These are phyloP conservation scores for Xylaria acuta DNA, from an alignment of 495 filamentous ascomycete species.

Conservation along the genomic window DNA sequence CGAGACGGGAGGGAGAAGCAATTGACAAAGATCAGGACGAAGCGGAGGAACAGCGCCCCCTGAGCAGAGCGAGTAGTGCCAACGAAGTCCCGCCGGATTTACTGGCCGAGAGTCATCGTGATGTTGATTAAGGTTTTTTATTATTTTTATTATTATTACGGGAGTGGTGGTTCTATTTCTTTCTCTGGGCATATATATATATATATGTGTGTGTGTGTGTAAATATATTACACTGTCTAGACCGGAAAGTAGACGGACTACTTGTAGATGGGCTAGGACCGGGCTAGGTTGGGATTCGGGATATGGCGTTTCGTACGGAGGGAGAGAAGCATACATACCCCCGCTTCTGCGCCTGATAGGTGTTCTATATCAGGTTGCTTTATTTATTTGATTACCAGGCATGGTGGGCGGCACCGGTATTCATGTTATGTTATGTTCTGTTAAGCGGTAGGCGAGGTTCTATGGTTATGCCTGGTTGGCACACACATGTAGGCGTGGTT, in stretches of 20 bases:
- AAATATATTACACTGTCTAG: too few relatives aligned
- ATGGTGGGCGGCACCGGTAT: neutral
- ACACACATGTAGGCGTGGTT: too few relatives aligned
- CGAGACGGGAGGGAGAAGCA: neutral
- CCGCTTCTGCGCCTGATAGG: neutral
- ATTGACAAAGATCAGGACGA: neutral
- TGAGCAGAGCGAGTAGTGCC: constrained; percentile 39
- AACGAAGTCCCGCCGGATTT: constrained; percentile 52
- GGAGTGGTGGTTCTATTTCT: neutral
- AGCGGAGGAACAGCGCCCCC: constrained; percentile 3
- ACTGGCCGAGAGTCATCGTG: constrained; percentile 38
- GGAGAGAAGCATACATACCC: neutral
- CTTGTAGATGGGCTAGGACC: neutral
- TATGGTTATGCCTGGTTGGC: too few relatives aligned
- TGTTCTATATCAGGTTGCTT: neutral
- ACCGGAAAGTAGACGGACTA: too few relatives aligned
- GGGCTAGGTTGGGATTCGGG: neutral
- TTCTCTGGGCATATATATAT: neutral
- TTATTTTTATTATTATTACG: neutral
- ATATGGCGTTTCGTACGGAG: neutral
- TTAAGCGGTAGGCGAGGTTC: too few relatives aligned
- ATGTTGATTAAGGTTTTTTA: constrained; percentile 8
- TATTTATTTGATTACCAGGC: neutral
- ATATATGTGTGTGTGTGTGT: neutral
- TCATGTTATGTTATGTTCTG: too few relatives aligned